Percentiles rank a stretch among this genome's conserved stretches.
These are phyloP conservation scores for Alternaria novae-zelandiae DNA, from an alignment of 2,329 filamentous ascomycete species.

Conservation along the genomic window DNA sequence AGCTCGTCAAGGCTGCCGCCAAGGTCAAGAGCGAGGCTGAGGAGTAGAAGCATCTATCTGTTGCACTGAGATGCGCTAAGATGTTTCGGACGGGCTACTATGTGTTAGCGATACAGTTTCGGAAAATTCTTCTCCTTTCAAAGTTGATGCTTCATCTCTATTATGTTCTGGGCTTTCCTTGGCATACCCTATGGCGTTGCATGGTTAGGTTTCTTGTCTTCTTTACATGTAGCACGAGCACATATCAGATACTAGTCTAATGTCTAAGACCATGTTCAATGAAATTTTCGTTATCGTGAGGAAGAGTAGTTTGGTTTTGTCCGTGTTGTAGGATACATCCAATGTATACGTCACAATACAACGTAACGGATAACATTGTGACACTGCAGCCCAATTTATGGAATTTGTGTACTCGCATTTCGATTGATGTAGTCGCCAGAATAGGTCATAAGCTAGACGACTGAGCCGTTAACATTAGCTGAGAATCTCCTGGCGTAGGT, in stretches of 20 bases:
- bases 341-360: neutral
- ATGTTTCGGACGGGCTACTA: neutral
- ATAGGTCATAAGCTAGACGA: neutral
- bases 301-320: neutral
- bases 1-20: conserved; percentile 63
- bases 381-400: neutral
- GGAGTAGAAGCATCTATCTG: neutral
- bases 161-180: conserved; percentile 2
- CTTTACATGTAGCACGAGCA: conserved; percentile 1
- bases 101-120: neutral
- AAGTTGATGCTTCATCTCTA: neutral
- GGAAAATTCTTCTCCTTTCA: neutral
- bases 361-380: no score
- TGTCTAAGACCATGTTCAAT: neutral
- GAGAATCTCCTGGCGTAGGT: neutral
- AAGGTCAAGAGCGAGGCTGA: conserved; percentile 18
- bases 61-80: neutral
- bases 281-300: neutral
- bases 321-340: neutral
- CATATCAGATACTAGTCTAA: conserved; percentile 3
- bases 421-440: neutral
- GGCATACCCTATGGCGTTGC: conserved; percentile 13
- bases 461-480: neutral
- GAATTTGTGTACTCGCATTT: neutral
- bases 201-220: neutral